A percentile compares a stretch with the other conserved stretches of the same genome.
Conservation (phyloP, 2,329 filamentous ascomycete species). For the Botrytis paeoniae region DNA sequence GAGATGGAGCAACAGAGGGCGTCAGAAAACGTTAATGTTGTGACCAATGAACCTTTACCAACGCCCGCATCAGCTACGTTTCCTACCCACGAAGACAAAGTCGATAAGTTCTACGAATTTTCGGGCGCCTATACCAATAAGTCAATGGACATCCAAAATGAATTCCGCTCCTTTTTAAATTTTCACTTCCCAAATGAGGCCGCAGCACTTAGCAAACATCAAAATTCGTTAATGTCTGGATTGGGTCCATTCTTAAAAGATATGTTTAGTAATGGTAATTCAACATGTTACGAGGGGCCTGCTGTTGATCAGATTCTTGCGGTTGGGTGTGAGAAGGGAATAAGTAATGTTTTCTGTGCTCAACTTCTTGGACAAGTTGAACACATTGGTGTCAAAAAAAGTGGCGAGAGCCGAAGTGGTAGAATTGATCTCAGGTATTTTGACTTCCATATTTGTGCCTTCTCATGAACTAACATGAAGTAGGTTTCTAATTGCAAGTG, state of each 20-base stretch:
- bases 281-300: conserved; percentile 23
- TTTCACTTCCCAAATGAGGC: conserved; percentile 50
- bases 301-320: conserved; percentile 58
- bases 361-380: conserved; percentile 53
- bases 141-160: conserved; percentile 55
- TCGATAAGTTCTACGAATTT: conserved; percentile 29
- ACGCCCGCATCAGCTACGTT: neutral
- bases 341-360: conserved; percentile 49
- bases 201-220: conserved; percentile 48
- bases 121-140: conserved; percentile 25
- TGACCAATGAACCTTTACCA: conserved; percentile 16
- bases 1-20: neutral
- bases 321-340: conserved; percentile 54
- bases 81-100: neutral
- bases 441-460: conserved; percentile 16
- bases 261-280: conserved; percentile 31
- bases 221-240: conserved; percentile 48
- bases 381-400: conserved; percentile 50
- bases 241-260: conserved; percentile 41
- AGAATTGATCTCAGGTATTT: conserved; percentile 57
- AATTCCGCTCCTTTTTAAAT: conserved; percentile 51
- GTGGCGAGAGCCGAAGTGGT: conserved; percentile 51
- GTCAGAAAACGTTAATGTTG: neutral
- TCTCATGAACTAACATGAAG: conserved; percentile 1
- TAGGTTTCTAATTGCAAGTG: conserved; percentile 59